Base-by-base conservation (phyloP, 139 green algal genomes). In the Tetradesmus lagerheimii region DNA sequence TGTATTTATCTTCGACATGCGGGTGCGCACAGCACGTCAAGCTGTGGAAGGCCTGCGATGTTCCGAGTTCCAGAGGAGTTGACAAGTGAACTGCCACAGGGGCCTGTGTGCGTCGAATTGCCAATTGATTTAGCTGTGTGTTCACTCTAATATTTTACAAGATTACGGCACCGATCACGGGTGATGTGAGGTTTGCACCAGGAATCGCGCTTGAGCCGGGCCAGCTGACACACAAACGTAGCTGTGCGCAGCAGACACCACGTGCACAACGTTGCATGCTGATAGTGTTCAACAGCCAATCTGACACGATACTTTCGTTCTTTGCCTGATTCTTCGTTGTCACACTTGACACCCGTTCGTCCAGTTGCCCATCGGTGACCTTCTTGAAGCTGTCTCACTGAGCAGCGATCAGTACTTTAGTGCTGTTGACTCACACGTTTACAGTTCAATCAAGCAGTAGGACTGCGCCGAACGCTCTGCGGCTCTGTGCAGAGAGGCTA, bases 161-260 rank as follows among this genome's bases (percentile, higher is more conserved):
- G 50, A 20, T 20, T 20, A 25, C 25, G 50, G 2, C 50, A 64
- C 50, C 25, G 15, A 27, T 25, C 5, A 25, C 16, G 18, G 50
- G 50, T 25, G 50, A 25, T 64, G 50, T 27, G 50, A 64, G 50
- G 50, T 20, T 64, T 64, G 50, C 15, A 57, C 14, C 11, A 27
- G 50, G 2, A 14, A 64, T 71, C 23, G 57, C 31, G 57, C 57
- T 31, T 71, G 57, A 71, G 57, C 57, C 57, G 57, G 20, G 57
- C 57, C 57, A 71, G 57, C 57, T 71, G 57, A 71, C 57, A 71
- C 57, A 64, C 50, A 64, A 71, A 71, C 57, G 57, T 71, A 71
- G 57, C 50, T 71, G 31, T 71, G 57, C 57, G 57, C 57, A 71
- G 57, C 57, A 71, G 20, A 71, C 57, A 71, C 57, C 57, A 71